Evolutionary conservation across 164 flowering plant genomes (phyloP).

Genomic region (Macadamia integrifolia): DNA sequence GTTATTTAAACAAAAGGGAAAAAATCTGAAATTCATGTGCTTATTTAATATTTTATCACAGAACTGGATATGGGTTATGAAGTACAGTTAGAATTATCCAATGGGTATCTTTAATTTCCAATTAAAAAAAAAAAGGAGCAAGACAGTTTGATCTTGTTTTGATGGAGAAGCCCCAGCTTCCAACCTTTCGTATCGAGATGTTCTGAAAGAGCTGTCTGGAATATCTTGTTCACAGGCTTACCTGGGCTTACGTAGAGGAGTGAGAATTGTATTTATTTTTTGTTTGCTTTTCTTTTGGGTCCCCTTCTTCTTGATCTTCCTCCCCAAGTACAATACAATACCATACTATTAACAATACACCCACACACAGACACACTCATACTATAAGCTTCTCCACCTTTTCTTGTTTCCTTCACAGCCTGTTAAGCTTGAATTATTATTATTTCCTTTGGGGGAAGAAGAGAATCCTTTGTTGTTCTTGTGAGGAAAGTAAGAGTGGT

Average conservation of each 20-base stretch:
- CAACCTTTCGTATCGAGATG: conserved; percentile 21
- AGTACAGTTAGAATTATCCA: conserved; percentile 23
- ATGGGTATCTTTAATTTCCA: conserved; percentile 22
- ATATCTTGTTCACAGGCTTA: conserved; percentile 47
- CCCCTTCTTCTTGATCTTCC: conserved; percentile 18
- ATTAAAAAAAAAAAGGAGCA: conserved; percentile 3
- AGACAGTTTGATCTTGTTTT: conserved; percentile 8
- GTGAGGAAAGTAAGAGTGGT: conserved; percentile 22
- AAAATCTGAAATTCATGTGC: not conserved
- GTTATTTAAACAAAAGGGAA: not conserved
- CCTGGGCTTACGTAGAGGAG: conserved; percentile 26
- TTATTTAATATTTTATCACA: not conserved
- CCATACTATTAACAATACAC: conserved; percentile 14
- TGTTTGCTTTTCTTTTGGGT: conserved; percentile 12
- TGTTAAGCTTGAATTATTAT: conserved; percentile 46
- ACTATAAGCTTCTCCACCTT: conserved; percentile 27
- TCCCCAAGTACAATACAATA: conserved; percentile 11
- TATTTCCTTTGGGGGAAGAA: not conserved
- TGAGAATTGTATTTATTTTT: conserved; percentile 26
- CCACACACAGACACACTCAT: conserved; percentile 3
- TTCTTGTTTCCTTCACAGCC: conserved; percentile 40
- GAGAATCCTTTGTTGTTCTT: conserved; percentile 30
- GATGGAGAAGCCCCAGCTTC: conserved; percentile 11
- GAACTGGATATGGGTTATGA: conserved; percentile 20
- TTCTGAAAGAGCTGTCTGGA: conserved; percentile 27